Base-by-base conservation (phyloP, 1,284 basidiomycete genomes). In the Sporisorium exsertum region DNA sequence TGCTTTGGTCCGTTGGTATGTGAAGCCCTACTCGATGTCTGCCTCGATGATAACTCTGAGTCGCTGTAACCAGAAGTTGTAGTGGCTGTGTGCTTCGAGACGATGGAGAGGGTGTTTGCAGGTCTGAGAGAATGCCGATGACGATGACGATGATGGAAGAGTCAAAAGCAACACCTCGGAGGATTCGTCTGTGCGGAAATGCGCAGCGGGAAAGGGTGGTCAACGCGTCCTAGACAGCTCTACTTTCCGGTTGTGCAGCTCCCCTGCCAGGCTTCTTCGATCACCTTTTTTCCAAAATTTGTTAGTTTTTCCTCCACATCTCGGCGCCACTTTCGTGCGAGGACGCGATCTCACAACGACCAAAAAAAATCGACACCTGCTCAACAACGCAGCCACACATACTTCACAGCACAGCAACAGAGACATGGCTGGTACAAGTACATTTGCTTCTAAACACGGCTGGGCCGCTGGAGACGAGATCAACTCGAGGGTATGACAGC, bases 211-310 rank as follows among this genome's bases (percentile, higher is more conserved):
- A 24, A 40, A 27, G 37, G 51, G 46, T 69, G 56, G 67, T 64
- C 67, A 69, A 64, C 61, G 67, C 67, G 67, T 69, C 67, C 67
- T 32, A 8, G 20, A 26, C 24, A 22, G 27, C 12, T 49, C 43
- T n/a, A 26, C 51, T 16, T 16, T 35, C 35, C 27, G 33, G 18
- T 7, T 33, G 20, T 37, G 9, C 37, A 15, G 32, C 49, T 32
- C 33, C 20, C 18, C 47, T 49, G 46, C 46, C 15, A 5, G 24
- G 4, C 37, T n/a, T 20, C 20, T 32, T 55, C 53, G 53, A 55
- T 55, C 53, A 55, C 53, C 16, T 29, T 32, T 55, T 45, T 33
- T 20, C 37, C 6, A 8, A n/a, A 20, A 50, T 32, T n/a, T 47
- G 18, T n/a, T 26, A 27, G 42, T 63, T 43, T 12, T n/a, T 15